These are phyloP conservation scores for Platanthera zijinensis DNA, from an alignment of 106 monocot genomes.

Conservation along the genomic window DNA sequence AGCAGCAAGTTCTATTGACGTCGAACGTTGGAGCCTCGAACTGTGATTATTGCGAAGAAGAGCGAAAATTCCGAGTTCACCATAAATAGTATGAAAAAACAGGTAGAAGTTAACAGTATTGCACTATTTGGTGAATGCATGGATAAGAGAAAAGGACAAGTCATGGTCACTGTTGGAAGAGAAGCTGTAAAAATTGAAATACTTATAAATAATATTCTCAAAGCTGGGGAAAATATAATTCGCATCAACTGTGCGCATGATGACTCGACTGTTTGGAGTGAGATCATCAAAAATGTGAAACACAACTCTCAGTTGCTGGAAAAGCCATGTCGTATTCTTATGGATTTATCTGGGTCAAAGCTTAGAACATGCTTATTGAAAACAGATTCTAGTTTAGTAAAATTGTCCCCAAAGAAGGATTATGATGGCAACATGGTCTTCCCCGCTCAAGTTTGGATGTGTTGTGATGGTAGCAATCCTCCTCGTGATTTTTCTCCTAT, in stretches of 20 bases:
- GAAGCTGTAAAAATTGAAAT: conserved; percentile 22
- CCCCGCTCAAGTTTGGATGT: conserved; percentile 34
- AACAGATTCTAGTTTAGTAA: conserved; percentile 14
- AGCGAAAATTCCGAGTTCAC: conserved; percentile 15
- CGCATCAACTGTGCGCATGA: conserved; percentile 37
- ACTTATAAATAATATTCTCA: conserved; percentile 23
- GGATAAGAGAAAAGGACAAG: conserved; percentile 12
- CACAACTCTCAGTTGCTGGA: conserved; percentile 28
- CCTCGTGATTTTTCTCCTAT: conserved; percentile 20
- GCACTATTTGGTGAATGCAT: conserved; percentile 16
- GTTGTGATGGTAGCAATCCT: conserved; percentile 14
- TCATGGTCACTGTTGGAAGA: conserved; percentile 35
- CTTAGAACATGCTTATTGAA: conserved; percentile 24
- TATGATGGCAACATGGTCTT: conserved; percentile 19
- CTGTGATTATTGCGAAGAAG: no score
- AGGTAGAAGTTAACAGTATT: neutral
- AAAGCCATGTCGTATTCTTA: conserved; percentile 40
- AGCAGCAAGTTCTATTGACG: no score
- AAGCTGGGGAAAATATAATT: conserved; percentile 22
- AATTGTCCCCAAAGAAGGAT: conserved; percentile 28
- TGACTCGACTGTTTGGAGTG: conserved; percentile 25
- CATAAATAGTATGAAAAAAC: conserved; percentile 18
- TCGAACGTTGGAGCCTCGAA: no score
- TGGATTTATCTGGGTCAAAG: conserved; percentile 49
- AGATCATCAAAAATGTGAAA: conserved; percentile 23